These are phyloP conservation scores for Inga laurina DNA, from an alignment of 306 rosid genomes.

Conservation along the genomic window DNA sequence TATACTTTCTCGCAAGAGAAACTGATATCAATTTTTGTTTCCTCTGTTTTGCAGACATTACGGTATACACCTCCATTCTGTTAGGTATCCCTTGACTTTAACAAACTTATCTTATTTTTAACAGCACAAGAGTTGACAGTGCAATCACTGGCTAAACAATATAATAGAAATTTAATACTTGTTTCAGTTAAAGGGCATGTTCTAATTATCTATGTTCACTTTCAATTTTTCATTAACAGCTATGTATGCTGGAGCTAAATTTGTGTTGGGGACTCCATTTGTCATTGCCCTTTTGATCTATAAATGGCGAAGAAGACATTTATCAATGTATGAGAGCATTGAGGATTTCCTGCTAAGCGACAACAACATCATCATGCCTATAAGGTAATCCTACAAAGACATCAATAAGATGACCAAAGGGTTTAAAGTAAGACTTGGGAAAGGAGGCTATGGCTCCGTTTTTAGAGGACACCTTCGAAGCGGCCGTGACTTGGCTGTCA, in stretches of 20 bases:
- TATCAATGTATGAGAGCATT: not conserved
- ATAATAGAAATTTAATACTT: too few species aligned
- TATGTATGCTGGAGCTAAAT: not conserved
- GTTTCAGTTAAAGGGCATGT: too few species aligned
- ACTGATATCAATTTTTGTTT: too few species aligned
- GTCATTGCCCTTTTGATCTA: not conserved
- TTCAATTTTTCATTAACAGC: too few species aligned
- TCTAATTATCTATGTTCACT: too few species aligned
- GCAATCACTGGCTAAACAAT: too few species aligned
- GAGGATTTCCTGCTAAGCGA: not conserved
- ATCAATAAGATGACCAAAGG: constrained; percentile 11
- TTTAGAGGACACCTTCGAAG: constrained; percentile 30
- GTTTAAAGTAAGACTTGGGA: constrained; percentile 10
- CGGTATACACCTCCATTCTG: too few species aligned
- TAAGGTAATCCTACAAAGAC: constrained; percentile 19
- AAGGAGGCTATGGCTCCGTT: constrained; percentile 30
- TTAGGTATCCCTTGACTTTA: too few species aligned
- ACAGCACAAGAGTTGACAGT: too few species aligned
- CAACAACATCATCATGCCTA: not conserved
- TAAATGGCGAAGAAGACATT: not conserved
- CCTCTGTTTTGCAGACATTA: too few species aligned
- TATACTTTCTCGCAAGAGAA: not conserved
- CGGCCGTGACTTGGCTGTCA: constrained; percentile 17
- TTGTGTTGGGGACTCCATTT: not conserved
- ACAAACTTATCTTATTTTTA: too few species aligned